These are phyloP conservation scores for Citrus cavaleriei DNA, from an alignment of 345 rosid genomes.

Conservation along the genomic window DNA sequence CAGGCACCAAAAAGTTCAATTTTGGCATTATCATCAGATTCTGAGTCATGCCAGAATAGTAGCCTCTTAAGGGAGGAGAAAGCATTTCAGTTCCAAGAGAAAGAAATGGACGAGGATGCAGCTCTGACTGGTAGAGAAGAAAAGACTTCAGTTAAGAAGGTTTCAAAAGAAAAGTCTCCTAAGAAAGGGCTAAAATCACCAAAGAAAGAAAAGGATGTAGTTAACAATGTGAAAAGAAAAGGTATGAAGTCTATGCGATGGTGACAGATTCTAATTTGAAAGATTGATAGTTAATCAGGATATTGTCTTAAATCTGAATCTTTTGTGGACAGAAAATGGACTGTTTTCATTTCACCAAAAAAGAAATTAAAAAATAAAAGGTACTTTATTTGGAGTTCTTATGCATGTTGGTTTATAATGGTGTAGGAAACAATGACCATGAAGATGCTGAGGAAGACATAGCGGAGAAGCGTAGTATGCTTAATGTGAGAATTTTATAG, in stretches of 20 bases:
- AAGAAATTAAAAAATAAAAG: background rate
- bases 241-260: constrained; percentile 30
- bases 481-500: constrained; percentile 52
- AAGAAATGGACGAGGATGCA: constrained; percentile 35
- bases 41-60: constrained; percentile 54
- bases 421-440: constrained; percentile 47
- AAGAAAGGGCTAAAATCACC: constrained; percentile 31
- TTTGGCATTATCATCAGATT: constrained; percentile 64
- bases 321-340: constrained; percentile 1
- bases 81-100: constrained; percentile 19
- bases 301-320: background rate
- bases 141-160: constrained; percentile 39
- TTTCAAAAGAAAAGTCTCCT: constrained; percentile 48
- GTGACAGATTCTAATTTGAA: background rate
- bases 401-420: constrained; percentile 10
- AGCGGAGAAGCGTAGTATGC: constrained; percentile 40
- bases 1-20: constrained; percentile 43
- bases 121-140: constrained; percentile 17
- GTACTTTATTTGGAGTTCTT: background rate
- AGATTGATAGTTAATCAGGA: background rate
- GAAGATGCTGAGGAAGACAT: constrained; percentile 46
- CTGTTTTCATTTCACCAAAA: background rate
- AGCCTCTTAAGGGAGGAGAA: constrained; percentile 18
- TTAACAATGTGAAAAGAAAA: constrained; percentile 28
- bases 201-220: constrained; percentile 31